phyloP scores from a whole-genome alignment of 1,139 yeast species.

The Yamadazyma jaroonii region DNA sequence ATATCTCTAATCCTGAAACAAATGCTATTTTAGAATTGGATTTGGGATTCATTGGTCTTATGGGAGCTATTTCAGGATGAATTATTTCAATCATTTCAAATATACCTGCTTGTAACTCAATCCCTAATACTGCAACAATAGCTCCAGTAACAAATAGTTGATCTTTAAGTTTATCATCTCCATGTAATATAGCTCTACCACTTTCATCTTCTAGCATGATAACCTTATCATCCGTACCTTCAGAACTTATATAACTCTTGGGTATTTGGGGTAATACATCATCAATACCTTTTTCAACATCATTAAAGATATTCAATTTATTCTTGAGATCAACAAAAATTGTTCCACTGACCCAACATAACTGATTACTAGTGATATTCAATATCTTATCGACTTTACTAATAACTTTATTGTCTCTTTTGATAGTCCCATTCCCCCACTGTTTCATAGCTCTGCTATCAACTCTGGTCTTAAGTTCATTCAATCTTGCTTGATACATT shows the following conservation, averaged over 20 bases:
- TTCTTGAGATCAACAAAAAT: conserved; percentile 78
- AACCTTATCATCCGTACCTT: conserved; percentile 30
- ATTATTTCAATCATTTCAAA: conserved; percentile 81
- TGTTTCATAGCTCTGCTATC: conserved; percentile 38
- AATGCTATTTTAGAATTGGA: conserved; percentile 46
- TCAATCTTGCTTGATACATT: conserved; percentile 66
- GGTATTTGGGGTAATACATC: conserved; percentile 46
- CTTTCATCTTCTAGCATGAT: conserved; percentile 91
- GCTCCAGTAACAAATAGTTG: conserved; percentile 79
- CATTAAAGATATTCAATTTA: conserved; percentile 81
- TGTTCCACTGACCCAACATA: conserved; percentile 92
- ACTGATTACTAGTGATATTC: conserved; percentile 66
- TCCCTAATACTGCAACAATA: conserved; percentile 81
- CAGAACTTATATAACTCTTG: conserved; percentile 23
- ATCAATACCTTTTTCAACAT: conserved; percentile 62
- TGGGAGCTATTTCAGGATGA: conserved; percentile 66
- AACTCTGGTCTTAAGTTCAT: conserved; percentile 53
- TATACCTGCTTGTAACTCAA: conserved; percentile 79
- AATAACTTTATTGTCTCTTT: conserved; percentile 33
- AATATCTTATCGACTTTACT: conserved; percentile 60
- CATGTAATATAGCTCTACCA: conserved; percentile 77
- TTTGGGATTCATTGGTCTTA: conserved; percentile 29
- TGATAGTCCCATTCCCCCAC: conserved; percentile 47
- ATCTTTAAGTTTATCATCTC: conserved; percentile 49
- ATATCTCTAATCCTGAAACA: conserved; percentile 70